phyloP scores from a whole-genome alignment of 768 basidiomycete genomes.

The Auricularia heimuer region DNA sequence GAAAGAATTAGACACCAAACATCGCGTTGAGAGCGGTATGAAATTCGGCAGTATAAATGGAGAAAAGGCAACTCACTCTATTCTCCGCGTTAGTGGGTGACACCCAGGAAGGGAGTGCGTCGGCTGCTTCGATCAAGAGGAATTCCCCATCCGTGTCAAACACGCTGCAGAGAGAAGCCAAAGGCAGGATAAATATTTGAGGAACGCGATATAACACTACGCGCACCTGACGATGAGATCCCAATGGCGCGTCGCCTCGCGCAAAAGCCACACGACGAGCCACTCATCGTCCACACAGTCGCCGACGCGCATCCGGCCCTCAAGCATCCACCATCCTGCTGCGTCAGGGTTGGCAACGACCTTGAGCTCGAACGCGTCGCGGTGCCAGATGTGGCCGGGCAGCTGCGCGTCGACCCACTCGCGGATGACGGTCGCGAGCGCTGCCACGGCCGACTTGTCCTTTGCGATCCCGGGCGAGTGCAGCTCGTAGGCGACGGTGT shows the following conservation, averaged over 20 bases:
- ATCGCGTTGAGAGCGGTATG: constrained; percentile 1
- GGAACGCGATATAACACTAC: background rate
- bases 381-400: constrained; percentile 60
- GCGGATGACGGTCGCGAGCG: constrained; percentile 60
- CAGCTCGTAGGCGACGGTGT: constrained; percentile 70
- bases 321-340: constrained; percentile 44
- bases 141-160: constrained; percentile 95
- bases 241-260: constrained; percentile 67
- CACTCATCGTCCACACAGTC: constrained; percentile 99
- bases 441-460: constrained; percentile 51
- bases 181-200: background rate
- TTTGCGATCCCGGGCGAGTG: constrained; percentile 41
- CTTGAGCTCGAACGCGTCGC: constrained; percentile 74
- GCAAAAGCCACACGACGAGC: constrained; percentile 85
- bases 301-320: constrained; percentile 84
- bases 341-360: constrained; percentile 30
- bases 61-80: constrained; percentile 52
- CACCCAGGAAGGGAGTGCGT: constrained; percentile 81
- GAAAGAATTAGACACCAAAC: background rate
- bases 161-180: constrained; percentile 32
- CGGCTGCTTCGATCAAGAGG: constrained; percentile 91
- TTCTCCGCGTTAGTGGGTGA: constrained; percentile 86
- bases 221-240: constrained; percentile 70
- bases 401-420: constrained; percentile 45
- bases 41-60: constrained; percentile 6